Evolutionary conservation across 805 yeast species (phyloP).

Genomic region (Candida rishiriensis): DNA sequence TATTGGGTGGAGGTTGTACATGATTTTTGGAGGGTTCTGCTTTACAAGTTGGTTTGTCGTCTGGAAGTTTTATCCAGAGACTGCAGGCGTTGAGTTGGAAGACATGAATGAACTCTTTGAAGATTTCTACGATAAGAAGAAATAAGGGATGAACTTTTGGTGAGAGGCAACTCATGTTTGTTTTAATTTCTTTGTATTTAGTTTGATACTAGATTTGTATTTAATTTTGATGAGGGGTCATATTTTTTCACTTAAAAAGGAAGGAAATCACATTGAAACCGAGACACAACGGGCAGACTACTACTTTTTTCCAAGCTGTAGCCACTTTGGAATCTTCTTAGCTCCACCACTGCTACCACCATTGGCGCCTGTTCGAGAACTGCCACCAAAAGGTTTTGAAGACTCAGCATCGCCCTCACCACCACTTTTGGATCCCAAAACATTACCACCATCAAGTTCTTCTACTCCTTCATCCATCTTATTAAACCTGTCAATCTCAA

Average conservation of each 20-base stretch:
- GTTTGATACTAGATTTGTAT: not conserved
- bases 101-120: slow-evolving; percentile 52
- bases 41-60: slow-evolving; percentile 37
- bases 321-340: not conserved
- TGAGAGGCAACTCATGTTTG: not conserved
- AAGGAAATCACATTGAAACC: too few species aligned
- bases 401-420: not conserved
- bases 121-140: slow-evolving; percentile 11
- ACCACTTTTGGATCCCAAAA: not conserved
- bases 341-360: too few species aligned
- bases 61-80: slow-evolving; percentile 47
- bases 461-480: slow-evolving; percentile 3
- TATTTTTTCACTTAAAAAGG: too few species aligned
- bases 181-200: not conserved
- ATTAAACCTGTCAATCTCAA: slow-evolving; percentile 13
- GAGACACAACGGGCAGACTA: not conserved
- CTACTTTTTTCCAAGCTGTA: not conserved
- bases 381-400: not conserved
- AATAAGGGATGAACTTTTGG: not conserved
- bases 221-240: too few species aligned
- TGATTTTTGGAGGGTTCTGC: slow-evolving; percentile 76
- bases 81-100: slow-evolving; percentile 48
- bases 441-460: not conserved
- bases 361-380: not conserved
- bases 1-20: slow-evolving; percentile 74